phyloP scores from a whole-genome alignment of 352 stramenopile genomes.

The Pythium aphanidermatum region DNA sequence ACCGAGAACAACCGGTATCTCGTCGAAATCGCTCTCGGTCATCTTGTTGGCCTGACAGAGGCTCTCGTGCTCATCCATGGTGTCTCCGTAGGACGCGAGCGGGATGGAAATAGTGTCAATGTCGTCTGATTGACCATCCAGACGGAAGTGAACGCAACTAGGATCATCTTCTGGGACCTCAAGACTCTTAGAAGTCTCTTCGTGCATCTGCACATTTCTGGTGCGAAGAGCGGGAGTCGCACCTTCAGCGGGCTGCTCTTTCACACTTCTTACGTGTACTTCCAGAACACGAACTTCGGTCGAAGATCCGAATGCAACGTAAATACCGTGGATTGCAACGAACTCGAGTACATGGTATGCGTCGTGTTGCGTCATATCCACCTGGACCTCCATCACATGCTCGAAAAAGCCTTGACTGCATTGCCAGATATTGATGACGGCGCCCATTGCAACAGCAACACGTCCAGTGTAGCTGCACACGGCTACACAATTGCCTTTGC shows the following conservation, averaged over 20 bases:
- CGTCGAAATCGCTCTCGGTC: slow-evolving; percentile 51
- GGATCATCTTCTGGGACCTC: slow-evolving; percentile 33
- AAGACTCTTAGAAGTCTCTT: not conserved
- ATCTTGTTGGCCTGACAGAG: slow-evolving; percentile 42
- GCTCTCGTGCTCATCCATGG: slow-evolving; percentile 30
- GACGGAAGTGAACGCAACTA: slow-evolving; percentile 36
- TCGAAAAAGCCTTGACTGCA: slow-evolving; percentile 83
- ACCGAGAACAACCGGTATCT: slow-evolving; percentile 53
- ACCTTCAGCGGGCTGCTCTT: too few species aligned
- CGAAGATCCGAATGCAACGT: slow-evolving; percentile 66
- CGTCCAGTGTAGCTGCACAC: slow-evolving; percentile 82
- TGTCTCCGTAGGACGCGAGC: slow-evolving; percentile 46
- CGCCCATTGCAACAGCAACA: slow-evolving; percentile 69
- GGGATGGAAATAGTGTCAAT: slow-evolving; percentile 60
- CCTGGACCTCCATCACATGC: slow-evolving; percentile 83
- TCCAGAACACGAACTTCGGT: slow-evolving; percentile 81
- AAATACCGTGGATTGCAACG: slow-evolving; percentile 75
- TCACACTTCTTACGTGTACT: slow-evolving; percentile 55
- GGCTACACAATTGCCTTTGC: slow-evolving; percentile 60
- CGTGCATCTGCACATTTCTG: too few species aligned
- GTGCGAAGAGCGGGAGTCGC: too few species aligned
- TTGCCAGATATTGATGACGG: slow-evolving; percentile 81
- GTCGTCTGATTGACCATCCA: slow-evolving; percentile 27
- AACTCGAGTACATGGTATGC: slow-evolving; percentile 68
- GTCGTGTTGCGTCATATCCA: slow-evolving; percentile 72